These are phyloP conservation scores for Salix exigua DNA, from an alignment of 345 rosid species.

Conservation along the genomic window DNA sequence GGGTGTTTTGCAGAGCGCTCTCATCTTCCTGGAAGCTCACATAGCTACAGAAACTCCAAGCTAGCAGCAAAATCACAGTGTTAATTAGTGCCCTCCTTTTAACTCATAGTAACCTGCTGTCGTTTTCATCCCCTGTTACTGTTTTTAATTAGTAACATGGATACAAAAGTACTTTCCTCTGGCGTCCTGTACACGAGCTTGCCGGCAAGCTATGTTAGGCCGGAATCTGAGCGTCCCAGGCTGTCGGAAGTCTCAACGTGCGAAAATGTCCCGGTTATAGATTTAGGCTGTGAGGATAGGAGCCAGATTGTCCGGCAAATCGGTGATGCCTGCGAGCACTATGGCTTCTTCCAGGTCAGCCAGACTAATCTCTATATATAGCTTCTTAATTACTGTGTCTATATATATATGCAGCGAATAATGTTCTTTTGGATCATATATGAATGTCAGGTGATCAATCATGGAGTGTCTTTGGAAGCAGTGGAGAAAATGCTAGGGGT, in stretches of 20 bases:
- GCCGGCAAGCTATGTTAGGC: constrained; percentile 68
- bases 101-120: not conserved
- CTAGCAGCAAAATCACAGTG: not conserved
- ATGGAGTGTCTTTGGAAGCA: constrained; percentile 40
- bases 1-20: not conserved
- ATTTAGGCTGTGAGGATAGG: constrained; percentile 47
- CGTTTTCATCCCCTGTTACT: not conserved
- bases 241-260: constrained; percentile 51
- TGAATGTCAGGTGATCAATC: constrained; percentile 57
- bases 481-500: constrained; percentile 45
- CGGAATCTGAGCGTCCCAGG: constrained; percentile 63
- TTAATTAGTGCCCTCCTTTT: not conserved
- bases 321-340: constrained; percentile 48
- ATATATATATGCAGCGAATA: too few relatives aligned
- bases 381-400: not conserved
- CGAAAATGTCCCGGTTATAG: constrained; percentile 60
- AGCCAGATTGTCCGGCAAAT: constrained; percentile 37
- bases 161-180: constrained; percentile 55
- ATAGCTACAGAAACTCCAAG: not conserved
- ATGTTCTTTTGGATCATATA: not conserved
- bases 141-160: constrained; percentile 32
- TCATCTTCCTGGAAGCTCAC: not conserved
- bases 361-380: not conserved
- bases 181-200: constrained; percentile 41
- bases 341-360: constrained; percentile 69